Evolutionary conservation across 805 yeast genomes (phyloP).

Genomic region (Candida fluviatilis): DNA sequence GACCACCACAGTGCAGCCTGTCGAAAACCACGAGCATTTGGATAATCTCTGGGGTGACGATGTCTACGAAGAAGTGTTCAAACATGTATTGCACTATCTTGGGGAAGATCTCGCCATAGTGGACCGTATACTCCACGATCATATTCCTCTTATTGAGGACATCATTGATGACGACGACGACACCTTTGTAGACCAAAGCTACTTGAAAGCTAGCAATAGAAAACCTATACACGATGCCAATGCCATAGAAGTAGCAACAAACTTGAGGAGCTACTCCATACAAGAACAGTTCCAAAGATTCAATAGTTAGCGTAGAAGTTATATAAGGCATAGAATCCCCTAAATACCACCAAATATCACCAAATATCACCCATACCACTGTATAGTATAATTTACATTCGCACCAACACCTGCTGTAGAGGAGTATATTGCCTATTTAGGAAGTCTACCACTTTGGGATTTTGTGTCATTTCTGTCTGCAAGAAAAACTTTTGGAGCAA

Average conservation of each 20-base stretch:
- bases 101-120: conserved; percentile 11
- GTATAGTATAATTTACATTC: too few relatives aligned
- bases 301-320: too few relatives aligned
- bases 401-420: too few relatives aligned
- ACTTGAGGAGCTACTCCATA: too few relatives aligned
- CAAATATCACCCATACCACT: too few relatives aligned
- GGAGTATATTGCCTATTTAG: background rate
- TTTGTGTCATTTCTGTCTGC: conserved; percentile 2
- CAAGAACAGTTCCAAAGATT: too few relatives aligned
- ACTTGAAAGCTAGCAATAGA: conserved; percentile 7
- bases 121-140: conserved; percentile 3
- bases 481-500: conserved; percentile 4
- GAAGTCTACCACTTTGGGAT: background rate
- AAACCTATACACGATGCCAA: background rate
- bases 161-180: conserved; percentile 6
- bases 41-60: conserved; percentile 87
- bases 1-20: conserved; percentile 49
- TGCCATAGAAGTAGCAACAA: background rate
- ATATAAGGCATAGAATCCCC: too few relatives aligned
- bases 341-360: too few relatives aligned
- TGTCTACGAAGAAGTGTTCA: conserved; percentile 38
- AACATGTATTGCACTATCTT: conserved; percentile 23
- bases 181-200: conserved; percentile 5
- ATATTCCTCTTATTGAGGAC: conserved; percentile 8
- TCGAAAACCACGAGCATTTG: conserved; percentile 77